These are phyloP conservation scores for Acanthamoeba culbertsoni DNA, from an alignment of 208 protist genomes.

Conservation along the genomic window DNA sequence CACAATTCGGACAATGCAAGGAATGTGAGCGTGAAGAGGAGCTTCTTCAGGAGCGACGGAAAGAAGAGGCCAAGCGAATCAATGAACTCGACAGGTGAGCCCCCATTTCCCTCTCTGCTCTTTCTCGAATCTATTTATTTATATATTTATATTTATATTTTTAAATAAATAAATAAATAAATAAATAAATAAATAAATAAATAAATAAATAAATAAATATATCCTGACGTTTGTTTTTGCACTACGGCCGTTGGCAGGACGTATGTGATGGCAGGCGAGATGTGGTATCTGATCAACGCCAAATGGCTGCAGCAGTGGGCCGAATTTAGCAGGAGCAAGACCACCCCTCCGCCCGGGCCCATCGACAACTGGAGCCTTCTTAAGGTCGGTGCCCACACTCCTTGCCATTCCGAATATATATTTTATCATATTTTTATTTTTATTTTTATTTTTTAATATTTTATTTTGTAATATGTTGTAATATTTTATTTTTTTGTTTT, in stretches of 20 bases:
- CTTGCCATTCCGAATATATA: background rate
- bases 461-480: background rate
- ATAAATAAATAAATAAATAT: too few relatives aligned
- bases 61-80: background rate
- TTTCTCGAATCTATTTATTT: too few relatives aligned
- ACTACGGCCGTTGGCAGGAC: too few relatives aligned
- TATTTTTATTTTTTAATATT: too few relatives aligned
- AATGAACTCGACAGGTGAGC: background rate
- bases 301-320: background rate
- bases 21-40: background rate
- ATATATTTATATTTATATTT: too few relatives aligned
- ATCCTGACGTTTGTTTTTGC: too few relatives aligned
- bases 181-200: too few relatives aligned
- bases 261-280: background rate
- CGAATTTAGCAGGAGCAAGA: background rate
- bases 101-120: background rate
- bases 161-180: too few relatives aligned
- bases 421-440: too few relatives aligned
- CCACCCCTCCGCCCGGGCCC: background rate
- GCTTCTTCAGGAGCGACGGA: background rate
- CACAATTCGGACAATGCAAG: background rate
- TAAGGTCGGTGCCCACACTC: background rate
- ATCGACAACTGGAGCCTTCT: constrained; percentile 19
- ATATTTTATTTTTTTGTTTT: background rate
- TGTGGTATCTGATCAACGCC: constrained; percentile 20